Percentiles rank a stretch among this genome's conserved stretches.
phyloP scores from a whole-genome alignment of 371 early-diverging fungal species.

The Globomyces sp. region DNA sequence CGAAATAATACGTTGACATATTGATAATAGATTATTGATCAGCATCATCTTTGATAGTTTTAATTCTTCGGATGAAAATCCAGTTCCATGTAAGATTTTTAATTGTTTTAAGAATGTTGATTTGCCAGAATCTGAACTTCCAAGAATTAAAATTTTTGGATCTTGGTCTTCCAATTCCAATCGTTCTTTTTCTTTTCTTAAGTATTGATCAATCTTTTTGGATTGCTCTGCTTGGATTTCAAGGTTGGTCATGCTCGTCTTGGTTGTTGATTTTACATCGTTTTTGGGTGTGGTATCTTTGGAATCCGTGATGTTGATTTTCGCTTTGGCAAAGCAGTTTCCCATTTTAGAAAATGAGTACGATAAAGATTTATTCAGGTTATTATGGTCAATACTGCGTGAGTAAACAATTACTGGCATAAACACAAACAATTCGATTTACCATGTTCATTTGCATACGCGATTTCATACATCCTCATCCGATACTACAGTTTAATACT shows the following conservation, averaged over 20 bases:
- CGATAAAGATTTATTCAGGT: too few species aligned
- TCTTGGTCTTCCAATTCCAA: constrained; percentile 14
- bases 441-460: too few species aligned
- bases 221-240: neutral
- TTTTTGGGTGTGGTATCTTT: too few species aligned
- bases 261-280: neutral
- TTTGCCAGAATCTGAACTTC: constrained; percentile 34
- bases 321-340: too few species aligned
- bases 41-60: constrained; percentile 17
- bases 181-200: neutral
- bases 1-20: too few species aligned
- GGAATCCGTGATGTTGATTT: too few species aligned
- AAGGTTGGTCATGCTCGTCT: neutral
- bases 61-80: constrained; percentile 28
- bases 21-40: neutral
- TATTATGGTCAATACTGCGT: too few species aligned
- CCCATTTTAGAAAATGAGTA: too few species aligned
- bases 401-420: too few species aligned
- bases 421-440: too few species aligned
- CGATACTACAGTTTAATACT: too few species aligned
- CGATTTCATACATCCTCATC: too few species aligned
- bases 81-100: constrained; percentile 33
- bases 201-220: neutral
- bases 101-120: constrained; percentile 37
- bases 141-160: constrained; percentile 36